phyloP scores from a whole-genome alignment of 2,329 filamentous ascomycete genomes.

The Colletotrichum sp. region DNA sequence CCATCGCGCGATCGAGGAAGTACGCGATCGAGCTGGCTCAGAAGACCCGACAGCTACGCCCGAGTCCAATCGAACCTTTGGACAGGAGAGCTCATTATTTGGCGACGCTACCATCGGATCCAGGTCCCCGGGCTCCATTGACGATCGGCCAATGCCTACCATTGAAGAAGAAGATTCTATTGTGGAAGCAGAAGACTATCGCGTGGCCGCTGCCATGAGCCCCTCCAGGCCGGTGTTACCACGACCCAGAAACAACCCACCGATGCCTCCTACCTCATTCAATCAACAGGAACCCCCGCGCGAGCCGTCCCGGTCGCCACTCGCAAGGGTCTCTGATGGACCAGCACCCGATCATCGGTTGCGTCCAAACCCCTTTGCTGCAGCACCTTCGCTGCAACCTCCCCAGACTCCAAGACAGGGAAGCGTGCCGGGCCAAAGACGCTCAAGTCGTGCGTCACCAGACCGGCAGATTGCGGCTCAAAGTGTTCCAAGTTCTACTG shows the following conservation, averaged over 20 bases:
- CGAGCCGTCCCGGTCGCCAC: not conserved
- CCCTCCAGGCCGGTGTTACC: not conserved
- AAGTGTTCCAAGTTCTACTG: not conserved
- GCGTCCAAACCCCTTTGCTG: not conserved
- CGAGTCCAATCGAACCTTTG: conserved; percentile 17
- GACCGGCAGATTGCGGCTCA: not conserved
- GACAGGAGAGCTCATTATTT: conserved; percentile 19
- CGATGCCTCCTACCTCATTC: not conserved
- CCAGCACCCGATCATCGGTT: not conserved
- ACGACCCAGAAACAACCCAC: not conserved
- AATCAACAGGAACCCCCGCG: not conserved
- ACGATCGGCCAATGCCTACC: not conserved
- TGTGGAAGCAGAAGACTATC: not conserved
- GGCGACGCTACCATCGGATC: conserved; percentile 2
- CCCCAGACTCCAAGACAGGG: not conserved
- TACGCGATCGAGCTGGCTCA: not conserved
- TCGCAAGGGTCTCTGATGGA: not conserved
- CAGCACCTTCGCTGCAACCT: not conserved
- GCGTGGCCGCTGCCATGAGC: not conserved
- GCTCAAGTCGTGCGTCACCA: not conserved
- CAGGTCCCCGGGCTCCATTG: not conserved
- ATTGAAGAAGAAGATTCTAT: conserved; percentile 9
- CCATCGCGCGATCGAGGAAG: not conserved
- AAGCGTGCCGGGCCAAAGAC: not conserved
- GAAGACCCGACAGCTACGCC: not conserved